Conservation (phyloP, 2,329 filamentous ascomycete species). For the Colletotrichum truncatum region DNA sequence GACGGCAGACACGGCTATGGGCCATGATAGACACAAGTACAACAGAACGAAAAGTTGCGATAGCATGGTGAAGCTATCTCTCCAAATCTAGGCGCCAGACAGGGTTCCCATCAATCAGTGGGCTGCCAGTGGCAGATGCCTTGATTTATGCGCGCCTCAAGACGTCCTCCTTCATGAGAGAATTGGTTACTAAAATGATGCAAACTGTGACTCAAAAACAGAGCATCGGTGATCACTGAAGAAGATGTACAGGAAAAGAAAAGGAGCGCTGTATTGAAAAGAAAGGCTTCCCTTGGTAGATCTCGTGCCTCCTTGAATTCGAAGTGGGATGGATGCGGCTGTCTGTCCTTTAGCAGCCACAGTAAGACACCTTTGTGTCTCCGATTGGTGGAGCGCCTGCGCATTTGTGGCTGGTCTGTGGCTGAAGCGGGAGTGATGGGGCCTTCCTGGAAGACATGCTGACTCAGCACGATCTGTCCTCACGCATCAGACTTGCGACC, state of each 20-base stretch:
- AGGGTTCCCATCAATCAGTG: conserved; percentile 32
- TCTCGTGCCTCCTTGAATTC: conserved; percentile 20
- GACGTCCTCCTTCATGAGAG: conserved; percentile 19
- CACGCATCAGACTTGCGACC: conserved; percentile 13
- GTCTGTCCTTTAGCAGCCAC: conserved; percentile 27
- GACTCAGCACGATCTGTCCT: conserved; percentile 7
- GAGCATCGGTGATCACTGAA: neutral
- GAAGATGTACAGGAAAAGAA: neutral
- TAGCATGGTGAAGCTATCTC: conserved; percentile 33
- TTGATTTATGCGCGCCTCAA: conserved; percentile 24
- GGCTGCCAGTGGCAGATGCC: conserved; percentile 29
- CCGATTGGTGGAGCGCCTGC: conserved; percentile 10
- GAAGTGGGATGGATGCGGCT: conserved; percentile 19
- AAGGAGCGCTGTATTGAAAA: conserved; percentile 4
- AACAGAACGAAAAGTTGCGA: conserved; percentile 32
- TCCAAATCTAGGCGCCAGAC: neutral
- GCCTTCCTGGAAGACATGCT: too few species aligned
- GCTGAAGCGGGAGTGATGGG: neutral
- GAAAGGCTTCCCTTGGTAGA: neutral
- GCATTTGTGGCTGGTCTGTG: conserved; percentile 3
- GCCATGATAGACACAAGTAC: conserved; percentile 48
- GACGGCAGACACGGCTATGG: conserved; percentile 56
- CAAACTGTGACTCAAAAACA: neutral
- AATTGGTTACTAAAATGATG: neutral
- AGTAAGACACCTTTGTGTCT: neutral